These are phyloP conservation scores for Solanum neorickii DNA, from an alignment of 257 asterid species.

Conservation along the genomic window DNA sequence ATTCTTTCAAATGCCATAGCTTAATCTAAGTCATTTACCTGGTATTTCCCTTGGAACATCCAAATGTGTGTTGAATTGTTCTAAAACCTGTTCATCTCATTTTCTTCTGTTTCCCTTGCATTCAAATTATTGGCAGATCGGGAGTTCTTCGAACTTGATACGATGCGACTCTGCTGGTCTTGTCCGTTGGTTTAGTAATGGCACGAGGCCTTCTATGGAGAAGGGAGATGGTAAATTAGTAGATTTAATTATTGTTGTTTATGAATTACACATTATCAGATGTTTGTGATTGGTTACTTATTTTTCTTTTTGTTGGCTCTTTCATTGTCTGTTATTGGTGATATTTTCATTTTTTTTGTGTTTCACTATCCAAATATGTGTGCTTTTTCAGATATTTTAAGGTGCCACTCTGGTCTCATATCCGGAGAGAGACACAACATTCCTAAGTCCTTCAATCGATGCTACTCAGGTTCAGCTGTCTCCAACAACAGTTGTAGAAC, in stretches of 20 bases:
- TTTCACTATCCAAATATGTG: background rate
- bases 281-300: background rate
- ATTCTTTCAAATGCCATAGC: background rate
- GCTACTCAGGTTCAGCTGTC: constrained; percentile 1
- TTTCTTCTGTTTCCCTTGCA: background rate
- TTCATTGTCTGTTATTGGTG: background rate
- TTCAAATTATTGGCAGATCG: constrained; percentile 37
- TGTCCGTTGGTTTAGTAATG: constrained; percentile 40
- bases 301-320: background rate
- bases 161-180: constrained; percentile 31
- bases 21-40: background rate
- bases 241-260: background rate
- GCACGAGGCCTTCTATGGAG: constrained; percentile 33
- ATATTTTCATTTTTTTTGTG: background rate
- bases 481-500: constrained; percentile 20
- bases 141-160: constrained; percentile 31
- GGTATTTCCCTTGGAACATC: background rate
- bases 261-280: background rate
- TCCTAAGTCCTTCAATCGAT: constrained; percentile 18
- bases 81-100: background rate
- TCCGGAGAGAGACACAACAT: constrained; percentile 21
- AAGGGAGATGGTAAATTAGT: constrained; percentile 43
- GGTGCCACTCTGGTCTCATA: constrained; percentile 17
- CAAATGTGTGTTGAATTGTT: background rate
- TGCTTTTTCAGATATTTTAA: constrained; percentile 27